Evolutionary conservation across 371 early-diverging fungal species (phyloP).

Genomic region (Amoeboaphelidium protococcarum): DNA sequence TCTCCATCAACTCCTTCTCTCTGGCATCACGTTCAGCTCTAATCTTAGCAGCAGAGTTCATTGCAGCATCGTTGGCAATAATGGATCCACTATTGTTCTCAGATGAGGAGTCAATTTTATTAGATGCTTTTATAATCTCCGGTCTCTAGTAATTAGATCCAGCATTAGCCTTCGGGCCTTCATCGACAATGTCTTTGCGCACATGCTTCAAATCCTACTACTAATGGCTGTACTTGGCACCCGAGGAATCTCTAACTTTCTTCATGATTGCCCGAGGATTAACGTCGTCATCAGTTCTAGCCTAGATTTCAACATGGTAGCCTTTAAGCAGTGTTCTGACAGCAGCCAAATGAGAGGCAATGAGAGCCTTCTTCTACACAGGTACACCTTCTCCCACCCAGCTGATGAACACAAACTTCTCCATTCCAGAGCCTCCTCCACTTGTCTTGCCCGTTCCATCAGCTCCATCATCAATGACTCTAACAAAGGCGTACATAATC

Average conservation of each 20-base stretch:
- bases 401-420: conserved; percentile 69
- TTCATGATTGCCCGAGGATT: conserved; percentile 53
- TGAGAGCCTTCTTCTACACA: conserved; percentile 60
- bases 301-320: conserved; percentile 65
- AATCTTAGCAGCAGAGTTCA: background rate
- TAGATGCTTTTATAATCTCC: background rate
- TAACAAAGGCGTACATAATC: conserved; percentile 62
- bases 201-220: conserved; percentile 18
- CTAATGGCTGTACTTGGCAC: conserved; percentile 65
- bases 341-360: conserved; percentile 50
- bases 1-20: conserved; percentile 9
- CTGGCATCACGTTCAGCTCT: conserved; percentile 10
- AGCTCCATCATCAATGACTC: conserved; percentile 60
- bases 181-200: too few species aligned
- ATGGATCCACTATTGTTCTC: too few species aligned
- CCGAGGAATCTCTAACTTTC: conserved; percentile 49
- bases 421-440: conserved; percentile 17
- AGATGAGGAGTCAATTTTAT: background rate
- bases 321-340: conserved; percentile 50
- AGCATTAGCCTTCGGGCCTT: too few species aligned
- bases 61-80: too few species aligned
- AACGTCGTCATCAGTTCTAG: conserved; percentile 64
- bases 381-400: conserved; percentile 91
- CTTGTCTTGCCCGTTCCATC: too few species aligned
- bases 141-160: background rate